Evolutionary conservation across 768 basidiomycete species (phyloP).

Genomic region (Mycena alexandri): DNA sequence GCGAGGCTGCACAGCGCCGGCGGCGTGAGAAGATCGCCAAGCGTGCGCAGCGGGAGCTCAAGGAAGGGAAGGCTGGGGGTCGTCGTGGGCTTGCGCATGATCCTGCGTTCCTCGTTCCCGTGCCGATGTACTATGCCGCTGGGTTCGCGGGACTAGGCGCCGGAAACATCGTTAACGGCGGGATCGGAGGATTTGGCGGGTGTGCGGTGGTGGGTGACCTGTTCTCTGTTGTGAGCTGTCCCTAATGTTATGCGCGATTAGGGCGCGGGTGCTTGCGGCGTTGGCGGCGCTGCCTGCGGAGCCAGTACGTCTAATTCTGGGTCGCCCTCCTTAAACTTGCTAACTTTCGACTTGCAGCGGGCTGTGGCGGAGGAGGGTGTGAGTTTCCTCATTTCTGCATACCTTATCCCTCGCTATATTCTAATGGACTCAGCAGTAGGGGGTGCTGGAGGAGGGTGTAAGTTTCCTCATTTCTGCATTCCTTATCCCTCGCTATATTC

Average conservation of each 20-base stretch:
- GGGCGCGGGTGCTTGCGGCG: conserved; percentile 35
- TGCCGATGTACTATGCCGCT: conserved; percentile 50
- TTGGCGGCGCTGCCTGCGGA: conserved; percentile 39
- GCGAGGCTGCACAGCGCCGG: conserved; percentile 39
- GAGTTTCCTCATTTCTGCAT: not conserved
- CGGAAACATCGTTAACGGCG: conserved; percentile 40
- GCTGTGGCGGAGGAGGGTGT: not conserved
- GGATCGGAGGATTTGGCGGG: conserved; percentile 39
- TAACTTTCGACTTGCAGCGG: too few species aligned
- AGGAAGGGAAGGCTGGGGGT: conserved; percentile 35
- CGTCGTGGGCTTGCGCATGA: conserved; percentile 10
- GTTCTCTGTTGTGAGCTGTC: not conserved
- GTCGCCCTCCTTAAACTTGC: conserved; percentile 47
- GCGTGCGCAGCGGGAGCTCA: conserved; percentile 44
- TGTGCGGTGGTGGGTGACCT: conserved; percentile 42
- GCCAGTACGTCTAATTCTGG: conserved; percentile 15
- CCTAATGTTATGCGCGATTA: conserved; percentile 12
- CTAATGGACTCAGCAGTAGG: too few species aligned
- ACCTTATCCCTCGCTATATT: not conserved
- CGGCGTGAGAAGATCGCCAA: conserved; percentile 44
- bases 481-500: too few species aligned
- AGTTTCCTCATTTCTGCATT: too few species aligned
- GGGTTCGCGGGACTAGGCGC: conserved; percentile 39
- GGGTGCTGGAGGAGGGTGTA: too few species aligned
- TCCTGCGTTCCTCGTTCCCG: conserved; percentile 54